Conservation (phyloP, 139 green algal genomes). For the Chlamydomonas asymmetrica region DNA sequence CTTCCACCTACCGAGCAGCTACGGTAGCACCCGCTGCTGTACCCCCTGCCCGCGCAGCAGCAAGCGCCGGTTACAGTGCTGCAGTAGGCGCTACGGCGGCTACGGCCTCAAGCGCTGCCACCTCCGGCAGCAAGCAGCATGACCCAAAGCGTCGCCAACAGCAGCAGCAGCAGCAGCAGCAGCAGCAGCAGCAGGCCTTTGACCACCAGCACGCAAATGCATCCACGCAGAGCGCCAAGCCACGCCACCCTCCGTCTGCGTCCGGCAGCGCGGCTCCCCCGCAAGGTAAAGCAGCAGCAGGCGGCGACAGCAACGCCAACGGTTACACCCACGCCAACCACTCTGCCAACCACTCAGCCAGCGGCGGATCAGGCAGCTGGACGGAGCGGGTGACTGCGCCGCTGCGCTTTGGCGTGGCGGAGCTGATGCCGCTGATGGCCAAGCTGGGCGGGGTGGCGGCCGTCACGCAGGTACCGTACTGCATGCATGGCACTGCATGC, state of each 20-base stretch:
- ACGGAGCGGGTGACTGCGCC: constrained; percentile 57
- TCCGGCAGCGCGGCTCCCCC: not conserved
- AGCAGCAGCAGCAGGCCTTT: no score
- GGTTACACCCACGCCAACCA: not conserved
- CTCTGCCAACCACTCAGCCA: not conserved
- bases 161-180: constrained; percentile 10
- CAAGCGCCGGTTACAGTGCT: no score
- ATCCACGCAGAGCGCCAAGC: no score
- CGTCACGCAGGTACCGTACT: constrained; percentile 47
- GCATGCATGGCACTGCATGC: no score
- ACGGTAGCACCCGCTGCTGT: no score
- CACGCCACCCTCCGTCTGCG: not conserved
- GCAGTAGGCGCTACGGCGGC: no score
- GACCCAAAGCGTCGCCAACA: no score
- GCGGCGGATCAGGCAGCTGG: constrained; percentile 31
- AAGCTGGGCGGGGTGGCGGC: constrained; percentile 65
- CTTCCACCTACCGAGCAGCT: no score
- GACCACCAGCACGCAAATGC: no score
- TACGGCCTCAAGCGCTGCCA: no score
- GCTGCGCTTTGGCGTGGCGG: constrained; percentile 62
- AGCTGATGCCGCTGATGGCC: constrained; percentile 62
- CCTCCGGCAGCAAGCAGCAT: no score
- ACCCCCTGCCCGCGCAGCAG: no score
- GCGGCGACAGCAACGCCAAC: not conserved
- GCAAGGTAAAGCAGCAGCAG: not conserved